Evolutionary conservation across 805 yeast genomes (phyloP), one percentile per base, ranked within the genome.

Genomic region (Lipomyces sp.): DNA sequence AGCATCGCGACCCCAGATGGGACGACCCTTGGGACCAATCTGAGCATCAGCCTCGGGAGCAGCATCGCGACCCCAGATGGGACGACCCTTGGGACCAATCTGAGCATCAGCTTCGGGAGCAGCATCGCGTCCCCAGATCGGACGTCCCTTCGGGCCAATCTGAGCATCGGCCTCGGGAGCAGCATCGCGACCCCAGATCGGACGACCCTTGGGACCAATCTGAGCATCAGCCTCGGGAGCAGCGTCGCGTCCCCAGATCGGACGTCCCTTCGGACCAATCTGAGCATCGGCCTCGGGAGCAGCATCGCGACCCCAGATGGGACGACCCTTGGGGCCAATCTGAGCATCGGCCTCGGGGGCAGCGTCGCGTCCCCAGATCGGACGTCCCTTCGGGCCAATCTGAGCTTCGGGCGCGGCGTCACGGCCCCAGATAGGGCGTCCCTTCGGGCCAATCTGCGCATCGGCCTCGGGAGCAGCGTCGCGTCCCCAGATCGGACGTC

Each of bases 351-450:
- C 51, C 42, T 41, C 51, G 10, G 51, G 43, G 6, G 28, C 49
- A 22, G 51, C 51, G 5, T 47, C 50, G 24, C 51, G 51, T 18
- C 33, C 39, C 16, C 19, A 36, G 19, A 47, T 11, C 13, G 52
- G 52, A n/a, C 32, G 21, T 18, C 53, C 28, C 34, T 39, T 36
- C 18, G 51, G 33, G 16, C 36, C 45, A 19, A 43, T 40, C 24
- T 32, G 39, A 8, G 45, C 48, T 34, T 49, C 49, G 23, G 57
- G 45, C 6, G 36, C 53, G n/a, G 50, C 57, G 34, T 43, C 53
- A 16, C 57, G 57, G 3, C 44, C 47, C 40, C 44, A 47, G 26
- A 50, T 18, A 4, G 57, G 57, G n/a, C 47, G 33, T 5, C 47
- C 49, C 2, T 37, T 36, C 8, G 41, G 31, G 8, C 45, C 42